A percentile compares a stretch with the other conserved stretches of the same genome.
These are phyloP conservation scores for Plantago coronopus DNA, from an alignment of 305 asterid species.

Conservation along the genomic window DNA sequence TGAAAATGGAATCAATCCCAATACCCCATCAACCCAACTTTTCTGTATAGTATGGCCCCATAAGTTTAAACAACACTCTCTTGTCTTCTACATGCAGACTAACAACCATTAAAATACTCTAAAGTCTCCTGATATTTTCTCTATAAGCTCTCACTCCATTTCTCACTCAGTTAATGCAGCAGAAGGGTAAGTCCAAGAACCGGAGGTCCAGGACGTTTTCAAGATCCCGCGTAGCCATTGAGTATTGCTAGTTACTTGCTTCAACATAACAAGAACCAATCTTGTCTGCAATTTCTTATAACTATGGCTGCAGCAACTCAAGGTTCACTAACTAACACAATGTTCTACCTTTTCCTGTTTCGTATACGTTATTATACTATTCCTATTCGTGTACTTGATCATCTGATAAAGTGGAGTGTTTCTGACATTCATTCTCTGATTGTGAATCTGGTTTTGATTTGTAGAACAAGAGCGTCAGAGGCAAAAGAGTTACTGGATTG, in stretches of 20 bases:
- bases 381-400: too few relatives aligned
- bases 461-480: slow-evolving; percentile 75
- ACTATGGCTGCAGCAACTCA: slow-evolving; percentile 1
- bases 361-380: too few relatives aligned
- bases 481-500: slow-evolving; percentile 80
- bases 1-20: too few relatives aligned
- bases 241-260: slow-evolving; percentile 42
- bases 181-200: slow-evolving; percentile 55
- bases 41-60: too few relatives aligned
- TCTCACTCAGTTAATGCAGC: slow-evolving; percentile 43
- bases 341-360: too few relatives aligned
- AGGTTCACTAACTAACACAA: neutral
- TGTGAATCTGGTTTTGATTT: slow-evolving; percentile 19
- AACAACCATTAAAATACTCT: too few relatives aligned
- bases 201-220: slow-evolving; percentile 86
- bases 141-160: too few relatives aligned
- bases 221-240: slow-evolving; percentile 85
- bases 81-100: too few relatives aligned
- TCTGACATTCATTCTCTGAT: neutral
- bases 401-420: neutral
- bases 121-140: too few relatives aligned
- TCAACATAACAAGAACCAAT: neutral
- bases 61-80: too few relatives aligned
- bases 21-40: too few relatives aligned
- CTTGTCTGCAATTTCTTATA: neutral